Conservation (phyloP, 805 yeast genomes). For the Candida cerambycidarum region DNA sequence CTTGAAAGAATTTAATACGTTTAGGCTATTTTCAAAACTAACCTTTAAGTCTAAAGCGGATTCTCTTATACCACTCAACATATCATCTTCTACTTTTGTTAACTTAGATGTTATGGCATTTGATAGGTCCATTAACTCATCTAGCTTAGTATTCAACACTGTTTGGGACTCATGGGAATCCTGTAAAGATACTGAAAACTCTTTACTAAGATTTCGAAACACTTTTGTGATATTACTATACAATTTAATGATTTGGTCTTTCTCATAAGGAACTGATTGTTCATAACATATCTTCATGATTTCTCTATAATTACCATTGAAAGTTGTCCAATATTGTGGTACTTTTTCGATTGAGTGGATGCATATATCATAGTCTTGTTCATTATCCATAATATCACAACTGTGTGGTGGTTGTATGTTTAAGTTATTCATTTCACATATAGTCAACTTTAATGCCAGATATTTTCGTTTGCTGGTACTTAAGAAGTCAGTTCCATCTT, state of each 20-base stretch:
- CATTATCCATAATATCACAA: conserved; percentile 21
- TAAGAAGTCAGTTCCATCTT: conserved; percentile 40
- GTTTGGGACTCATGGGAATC: conserved; percentile 10
- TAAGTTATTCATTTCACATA: conserved; percentile 56
- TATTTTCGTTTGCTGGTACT: conserved; percentile 30
- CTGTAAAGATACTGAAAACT: conserved; percentile 2
- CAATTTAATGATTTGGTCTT: conserved; percentile 47
- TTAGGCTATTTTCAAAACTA: conserved; percentile 6
- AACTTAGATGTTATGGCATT: neutral
- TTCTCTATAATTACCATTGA: conserved; percentile 61
- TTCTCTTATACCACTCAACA: conserved; percentile 8
- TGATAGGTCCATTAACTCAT: conserved; percentile 5
- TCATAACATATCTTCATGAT: conserved; percentile 54
- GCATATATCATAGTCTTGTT: conserved; percentile 31
- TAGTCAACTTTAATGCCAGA: conserved; percentile 48
- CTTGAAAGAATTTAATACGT: conserved; percentile 5
- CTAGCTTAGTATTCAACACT: conserved; percentile 15
- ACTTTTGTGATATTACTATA: conserved; percentile 47
- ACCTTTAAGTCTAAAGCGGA: conserved; percentile 8
- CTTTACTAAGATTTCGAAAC: conserved; percentile 11
- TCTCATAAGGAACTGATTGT: conserved; percentile 51
- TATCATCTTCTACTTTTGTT: conserved; percentile 7
- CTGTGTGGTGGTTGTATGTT: conserved; percentile 32
- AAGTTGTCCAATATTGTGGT: conserved; percentile 73
- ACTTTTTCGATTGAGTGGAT: conserved; percentile 39